Percentiles rank a stretch among this genome's conserved stretches.
Conservation (phyloP, 768 basidiomycete species). For the Dictyophora rubrovolvata region DNA sequence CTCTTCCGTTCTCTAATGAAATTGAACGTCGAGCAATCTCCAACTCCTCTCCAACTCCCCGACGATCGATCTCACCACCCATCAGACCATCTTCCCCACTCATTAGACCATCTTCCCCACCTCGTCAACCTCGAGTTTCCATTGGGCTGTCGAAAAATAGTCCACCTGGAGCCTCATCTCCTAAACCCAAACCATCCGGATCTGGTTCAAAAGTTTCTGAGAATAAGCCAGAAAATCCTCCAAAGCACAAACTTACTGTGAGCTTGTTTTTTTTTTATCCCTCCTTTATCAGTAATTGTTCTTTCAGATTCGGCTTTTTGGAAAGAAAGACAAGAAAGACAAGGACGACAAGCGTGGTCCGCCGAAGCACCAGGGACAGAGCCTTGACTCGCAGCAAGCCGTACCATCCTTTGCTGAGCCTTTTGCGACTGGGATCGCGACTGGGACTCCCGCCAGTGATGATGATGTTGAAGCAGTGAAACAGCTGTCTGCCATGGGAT, state of each 20-base stretch:
- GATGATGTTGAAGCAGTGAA: slow-evolving; percentile 72
- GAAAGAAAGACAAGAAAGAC: slow-evolving; percentile 41
- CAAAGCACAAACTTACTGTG: slow-evolving; percentile 62
- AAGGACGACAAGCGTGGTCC: slow-evolving; percentile 8
- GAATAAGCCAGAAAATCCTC: slow-evolving; percentile 44
- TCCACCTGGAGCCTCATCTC: slow-evolving; percentile 40
- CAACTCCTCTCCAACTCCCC: slow-evolving; percentile 29
- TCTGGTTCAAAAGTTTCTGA: slow-evolving; percentile 56
- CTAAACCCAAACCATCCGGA: slow-evolving; percentile 43
- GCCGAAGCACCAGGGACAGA: slow-evolving; percentile 17
- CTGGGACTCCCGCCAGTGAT: slow-evolving; percentile 42
- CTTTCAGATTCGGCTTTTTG: slow-evolving; percentile 64
- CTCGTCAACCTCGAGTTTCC: slow-evolving; percentile 21
- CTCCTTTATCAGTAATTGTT: slow-evolving; percentile 11
- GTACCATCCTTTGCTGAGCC: slow-evolving; percentile 38
- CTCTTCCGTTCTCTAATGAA: neutral
- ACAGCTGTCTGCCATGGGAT: slow-evolving; percentile 83
- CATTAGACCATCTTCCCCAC: slow-evolving; percentile 31
- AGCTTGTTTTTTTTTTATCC: slow-evolving; percentile 22
- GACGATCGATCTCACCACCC: slow-evolving; percentile 28
- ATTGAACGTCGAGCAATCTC: slow-evolving; percentile 16
- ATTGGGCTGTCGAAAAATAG: slow-evolving; percentile 9
- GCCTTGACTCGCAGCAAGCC: slow-evolving; percentile 28
- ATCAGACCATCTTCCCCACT: slow-evolving; percentile 32
- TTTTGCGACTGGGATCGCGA: slow-evolving; percentile 16